Conservation (phyloP, 805 yeast genomes). For the Zygosaccharomyces rouxii region DNA sequence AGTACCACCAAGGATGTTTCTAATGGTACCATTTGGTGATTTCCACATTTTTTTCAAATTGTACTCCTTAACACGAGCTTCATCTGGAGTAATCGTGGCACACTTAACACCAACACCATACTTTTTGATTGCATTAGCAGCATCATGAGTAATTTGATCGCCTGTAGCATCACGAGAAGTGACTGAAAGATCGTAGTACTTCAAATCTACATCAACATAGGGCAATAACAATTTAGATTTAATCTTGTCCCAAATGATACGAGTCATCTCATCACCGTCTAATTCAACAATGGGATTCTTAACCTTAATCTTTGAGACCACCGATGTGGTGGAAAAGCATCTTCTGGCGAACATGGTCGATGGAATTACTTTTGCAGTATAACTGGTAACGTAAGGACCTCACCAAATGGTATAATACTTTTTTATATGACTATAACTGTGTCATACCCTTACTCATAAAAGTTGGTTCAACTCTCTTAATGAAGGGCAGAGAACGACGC, state of each 20-base stretch:
- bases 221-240: conserved; percentile 65
- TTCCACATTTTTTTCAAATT: conserved; percentile 75
- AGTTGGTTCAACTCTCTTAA: not conserved
- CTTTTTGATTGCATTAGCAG: conserved; percentile 69
- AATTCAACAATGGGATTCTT: conserved; percentile 70
- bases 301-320: conserved; percentile 58
- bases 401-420: not conserved
- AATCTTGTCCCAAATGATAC: conserved; percentile 76
- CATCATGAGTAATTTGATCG: conserved; percentile 71
- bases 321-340: conserved; percentile 25
- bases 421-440: not conserved
- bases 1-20: conserved; percentile 78
- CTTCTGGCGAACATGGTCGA: conserved; percentile 24
- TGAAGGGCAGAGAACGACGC: conserved; percentile 1
- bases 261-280: conserved; percentile 85
- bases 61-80: conserved; percentile 71
- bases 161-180: conserved; percentile 64
- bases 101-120: conserved; percentile 80
- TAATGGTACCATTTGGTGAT: conserved; percentile 80
- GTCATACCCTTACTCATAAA: not conserved
- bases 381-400: not conserved
- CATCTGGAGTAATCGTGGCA: conserved; percentile 85
- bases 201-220: conserved; percentile 65
- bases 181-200: conserved; percentile 71
- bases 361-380: not conserved